These are phyloP conservation scores for Torulaspora indica DNA, from an alignment of 805 yeast species.

Conservation along the genomic window DNA sequence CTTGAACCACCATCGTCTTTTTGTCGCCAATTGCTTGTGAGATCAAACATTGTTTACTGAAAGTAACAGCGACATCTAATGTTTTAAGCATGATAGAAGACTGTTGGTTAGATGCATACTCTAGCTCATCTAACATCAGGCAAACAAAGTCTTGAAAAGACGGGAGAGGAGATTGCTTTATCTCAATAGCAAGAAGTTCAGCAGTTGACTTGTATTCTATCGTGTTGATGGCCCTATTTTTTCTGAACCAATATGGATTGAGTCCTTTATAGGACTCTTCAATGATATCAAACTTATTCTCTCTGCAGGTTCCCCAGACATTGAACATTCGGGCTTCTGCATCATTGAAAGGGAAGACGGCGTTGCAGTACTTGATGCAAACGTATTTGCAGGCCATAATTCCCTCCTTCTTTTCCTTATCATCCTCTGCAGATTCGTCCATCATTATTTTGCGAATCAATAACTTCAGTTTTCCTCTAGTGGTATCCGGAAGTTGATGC, in stretches of 20 bases:
- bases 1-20: constrained; percentile 54
- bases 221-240: constrained; percentile 45
- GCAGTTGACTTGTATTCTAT: constrained; percentile 41
- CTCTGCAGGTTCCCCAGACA: constrained; percentile 54
- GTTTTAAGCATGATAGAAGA: constrained; percentile 34
- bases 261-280: constrained; percentile 80
- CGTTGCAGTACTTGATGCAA: constrained; percentile 59
- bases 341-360: constrained; percentile 62
- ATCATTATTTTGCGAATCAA: constrained; percentile 38
- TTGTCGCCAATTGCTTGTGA: constrained; percentile 57
- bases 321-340: constrained; percentile 63
- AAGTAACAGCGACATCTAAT: constrained; percentile 45
- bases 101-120: constrained; percentile 20
- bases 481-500: constrained; percentile 35
- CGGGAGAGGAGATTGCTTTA: constrained; percentile 48
- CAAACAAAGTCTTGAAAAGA: constrained; percentile 41
- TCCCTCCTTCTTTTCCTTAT: constrained; percentile 29
- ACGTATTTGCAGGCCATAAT: constrained; percentile 55
- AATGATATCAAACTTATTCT: constrained; percentile 63
- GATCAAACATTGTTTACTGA: constrained; percentile 54
- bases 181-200: constrained; percentile 42
- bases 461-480: constrained; percentile 42
- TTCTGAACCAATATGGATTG: constrained; percentile 74
- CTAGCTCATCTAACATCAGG: constrained; percentile 31
- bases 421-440: constrained; percentile 30